Percentiles rank a stretch among this genome's conserved stretches.
phyloP scores from a whole-genome alignment of 2,329 filamentous ascomycete genomes.

The Fusarium albidum region DNA sequence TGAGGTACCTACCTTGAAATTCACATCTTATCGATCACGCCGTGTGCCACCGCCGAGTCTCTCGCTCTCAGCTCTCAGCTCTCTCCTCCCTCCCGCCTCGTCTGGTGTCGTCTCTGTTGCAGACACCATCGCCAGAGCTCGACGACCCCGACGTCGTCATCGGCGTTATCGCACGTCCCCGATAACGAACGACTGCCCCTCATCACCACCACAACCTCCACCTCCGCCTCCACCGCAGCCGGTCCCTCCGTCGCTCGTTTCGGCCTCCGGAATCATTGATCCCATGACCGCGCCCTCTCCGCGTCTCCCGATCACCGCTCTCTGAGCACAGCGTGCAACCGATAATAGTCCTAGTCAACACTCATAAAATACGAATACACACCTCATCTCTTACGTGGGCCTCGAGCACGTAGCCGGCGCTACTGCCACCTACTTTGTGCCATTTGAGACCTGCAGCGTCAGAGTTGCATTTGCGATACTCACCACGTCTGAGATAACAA shows the following conservation, averaged over 20 bases:
- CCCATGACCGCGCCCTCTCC: constrained; percentile 38
- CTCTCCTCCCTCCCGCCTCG: constrained; percentile 13
- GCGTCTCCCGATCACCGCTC: constrained; percentile 36
- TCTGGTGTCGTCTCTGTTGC: constrained; percentile 21
- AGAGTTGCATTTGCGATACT: constrained; percentile 7
- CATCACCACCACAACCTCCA: constrained; percentile 27
- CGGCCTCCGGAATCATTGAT: constrained; percentile 26
- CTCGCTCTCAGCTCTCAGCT: neutral
- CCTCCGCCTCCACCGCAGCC: constrained; percentile 14
- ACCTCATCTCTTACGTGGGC: constrained; percentile 26
- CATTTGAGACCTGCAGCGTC: constrained; percentile 14
- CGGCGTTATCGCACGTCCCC: constrained; percentile 39
- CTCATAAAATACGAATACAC: constrained; percentile 38
- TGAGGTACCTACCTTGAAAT: neutral
- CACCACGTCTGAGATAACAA: neutral
- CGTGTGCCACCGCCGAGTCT: neutral
- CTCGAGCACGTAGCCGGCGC: constrained; percentile 22
- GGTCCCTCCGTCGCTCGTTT: constrained; percentile 18
- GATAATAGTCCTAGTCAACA: constrained; percentile 43
- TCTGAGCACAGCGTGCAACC: constrained; percentile 40
- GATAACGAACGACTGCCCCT: constrained; percentile 41
- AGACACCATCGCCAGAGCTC: constrained; percentile 35
- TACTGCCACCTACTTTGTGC: constrained; percentile 15
- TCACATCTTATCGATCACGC: too few relatives aligned
- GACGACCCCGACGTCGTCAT: constrained; percentile 41